These are phyloP conservation scores for Astraeus odoratus DNA, from an alignment of 768 basidiomycete genomes.

Conservation along the genomic window DNA sequence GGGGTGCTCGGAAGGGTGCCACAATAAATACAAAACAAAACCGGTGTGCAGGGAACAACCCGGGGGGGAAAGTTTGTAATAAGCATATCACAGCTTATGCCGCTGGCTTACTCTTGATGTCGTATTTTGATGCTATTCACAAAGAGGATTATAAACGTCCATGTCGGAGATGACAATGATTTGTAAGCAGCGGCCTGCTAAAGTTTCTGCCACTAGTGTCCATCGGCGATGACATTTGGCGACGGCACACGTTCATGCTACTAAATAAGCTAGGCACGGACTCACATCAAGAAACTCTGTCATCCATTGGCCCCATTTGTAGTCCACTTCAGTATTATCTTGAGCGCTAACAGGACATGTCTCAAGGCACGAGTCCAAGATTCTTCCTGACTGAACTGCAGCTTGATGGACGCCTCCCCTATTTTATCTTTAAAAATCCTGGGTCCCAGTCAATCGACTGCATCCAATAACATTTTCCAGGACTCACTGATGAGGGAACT, in stretches of 20 bases:
- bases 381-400: constrained; percentile 94
- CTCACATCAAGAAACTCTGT: constrained; percentile 5
- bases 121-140: not conserved
- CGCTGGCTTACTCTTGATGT: not conserved
- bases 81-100: too few relatives aligned
- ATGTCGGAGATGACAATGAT: not conserved
- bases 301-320: constrained; percentile 70
- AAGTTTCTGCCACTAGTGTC: too few relatives aligned
- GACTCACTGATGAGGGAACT: constrained; percentile 84
- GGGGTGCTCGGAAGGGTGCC: not conserved
- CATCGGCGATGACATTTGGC: too few relatives aligned
- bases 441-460: not conserved
- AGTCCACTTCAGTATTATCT: constrained; percentile 82
- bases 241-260: too few relatives aligned
- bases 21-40: not conserved
- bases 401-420: constrained; percentile 88
- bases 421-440: constrained; percentile 94
- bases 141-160: too few relatives aligned
- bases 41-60: not conserved
- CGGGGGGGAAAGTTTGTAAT: not conserved
- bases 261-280: not conserved
- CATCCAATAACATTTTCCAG: not conserved
- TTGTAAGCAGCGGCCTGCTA: not conserved
- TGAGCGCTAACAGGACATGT: constrained; percentile 84
- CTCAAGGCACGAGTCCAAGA: constrained; percentile 91